phyloP scores from a whole-genome alignment of 1,284 basidiomycete species.

The Quambalaria eucalypti region DNA sequence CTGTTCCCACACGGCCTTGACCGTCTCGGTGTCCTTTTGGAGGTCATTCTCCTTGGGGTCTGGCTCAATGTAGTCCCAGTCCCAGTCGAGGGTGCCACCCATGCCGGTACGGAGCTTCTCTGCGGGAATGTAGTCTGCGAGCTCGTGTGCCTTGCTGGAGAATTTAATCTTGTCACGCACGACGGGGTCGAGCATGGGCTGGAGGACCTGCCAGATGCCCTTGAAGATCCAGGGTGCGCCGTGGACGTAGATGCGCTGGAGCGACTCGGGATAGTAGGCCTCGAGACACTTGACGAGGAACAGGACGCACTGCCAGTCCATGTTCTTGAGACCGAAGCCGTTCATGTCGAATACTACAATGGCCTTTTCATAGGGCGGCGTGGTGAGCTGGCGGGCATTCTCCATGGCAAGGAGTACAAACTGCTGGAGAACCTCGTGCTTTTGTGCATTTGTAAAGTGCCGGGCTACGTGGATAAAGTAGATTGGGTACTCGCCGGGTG shows the following conservation, averaged over 20 bases:
- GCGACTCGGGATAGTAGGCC: slow-evolving; percentile 45
- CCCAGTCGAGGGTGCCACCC: slow-evolving; percentile 46
- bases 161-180: slow-evolving; percentile 47
- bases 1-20: slow-evolving; percentile 32
- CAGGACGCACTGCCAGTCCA: slow-evolving; percentile 46
- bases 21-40: slow-evolving; percentile 39
- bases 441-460: slow-evolving; percentile 45
- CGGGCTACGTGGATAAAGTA: slow-evolving; percentile 47
- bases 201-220: slow-evolving; percentile 45
- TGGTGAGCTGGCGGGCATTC: slow-evolving; percentile 37
- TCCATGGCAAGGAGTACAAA: slow-evolving; percentile 45
- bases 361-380: slow-evolving; percentile 41
- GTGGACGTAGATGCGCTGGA: slow-evolving; percentile 46
- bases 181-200: slow-evolving; percentile 45
- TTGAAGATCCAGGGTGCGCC: slow-evolving; percentile 47
- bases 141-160: slow-evolving; percentile 37
- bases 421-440: slow-evolving; percentile 43
- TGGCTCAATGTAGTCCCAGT: slow-evolving; percentile 46
- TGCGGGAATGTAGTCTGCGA: slow-evolving; percentile 33
- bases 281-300: slow-evolving; percentile 46
- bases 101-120: slow-evolving; percentile 42
- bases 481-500: slow-evolving; percentile 40
- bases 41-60: slow-evolving; percentile 39
- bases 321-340: slow-evolving; percentile 46
- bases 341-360: slow-evolving; percentile 44